A percentile compares a stretch with the other conserved stretches of the same genome.
phyloP scores from a whole-genome alignment of 208 protist species.

The Crithidia mellificae region DNA sequence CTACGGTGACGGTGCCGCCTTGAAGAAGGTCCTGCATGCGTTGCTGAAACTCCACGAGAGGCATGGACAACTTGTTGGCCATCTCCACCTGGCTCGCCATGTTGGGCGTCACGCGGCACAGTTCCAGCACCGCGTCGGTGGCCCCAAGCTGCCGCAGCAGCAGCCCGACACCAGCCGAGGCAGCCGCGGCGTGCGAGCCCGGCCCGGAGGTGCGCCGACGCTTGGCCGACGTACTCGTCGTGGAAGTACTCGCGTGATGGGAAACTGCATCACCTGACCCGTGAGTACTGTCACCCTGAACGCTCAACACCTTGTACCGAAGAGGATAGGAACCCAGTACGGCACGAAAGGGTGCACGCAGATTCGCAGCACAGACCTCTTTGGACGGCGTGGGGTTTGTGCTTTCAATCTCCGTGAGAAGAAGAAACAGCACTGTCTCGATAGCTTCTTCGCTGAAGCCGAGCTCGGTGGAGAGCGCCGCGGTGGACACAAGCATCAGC shows the following conservation, averaged over 20 bases:
- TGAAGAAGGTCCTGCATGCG: constrained; percentile 60
- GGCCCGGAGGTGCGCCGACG: neutral
- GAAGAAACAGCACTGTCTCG: constrained; percentile 81
- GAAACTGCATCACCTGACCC: neutral
- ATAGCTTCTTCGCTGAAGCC: constrained; percentile 67
- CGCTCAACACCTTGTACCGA: constrained; percentile 45
- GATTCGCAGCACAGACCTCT: neutral
- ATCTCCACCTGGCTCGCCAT: constrained; percentile 57
- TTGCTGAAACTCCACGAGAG: constrained; percentile 60
- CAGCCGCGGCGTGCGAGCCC: neutral
- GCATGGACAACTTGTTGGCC: constrained; percentile 61
- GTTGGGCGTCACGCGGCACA: constrained; percentile 35
- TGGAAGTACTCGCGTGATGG: too few species aligned
- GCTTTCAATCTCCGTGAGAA: constrained; percentile 34
- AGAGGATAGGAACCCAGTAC: constrained; percentile 53
- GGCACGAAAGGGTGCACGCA: constrained; percentile 34
- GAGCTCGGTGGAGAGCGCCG: constrained; percentile 61
- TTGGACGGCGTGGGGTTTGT: neutral
- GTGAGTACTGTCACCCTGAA: neutral
- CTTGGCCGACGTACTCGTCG: too few species aligned
- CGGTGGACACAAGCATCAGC: constrained; percentile 58
- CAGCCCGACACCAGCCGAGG: constrained; percentile 35
- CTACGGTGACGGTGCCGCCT: constrained; percentile 32
- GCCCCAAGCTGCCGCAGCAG: constrained; percentile 69
- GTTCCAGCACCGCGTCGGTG: constrained; percentile 62